Percentiles rank a stretch among this genome's conserved stretches.
phyloP scores from a whole-genome alignment of 805 yeast genomes.

The Pichia paraexigua region DNA sequence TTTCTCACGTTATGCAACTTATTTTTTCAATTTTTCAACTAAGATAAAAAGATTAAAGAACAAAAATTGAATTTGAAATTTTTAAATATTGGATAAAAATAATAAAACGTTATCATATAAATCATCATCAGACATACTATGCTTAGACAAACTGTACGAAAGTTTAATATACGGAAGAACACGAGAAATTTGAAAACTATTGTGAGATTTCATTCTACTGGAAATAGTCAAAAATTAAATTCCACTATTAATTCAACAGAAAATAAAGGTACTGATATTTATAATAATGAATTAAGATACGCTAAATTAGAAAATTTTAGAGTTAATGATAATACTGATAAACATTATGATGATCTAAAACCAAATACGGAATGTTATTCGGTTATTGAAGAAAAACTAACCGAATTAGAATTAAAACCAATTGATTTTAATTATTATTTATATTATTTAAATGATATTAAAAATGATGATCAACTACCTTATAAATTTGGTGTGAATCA shows the following conservation, averaged over 20 bases:
- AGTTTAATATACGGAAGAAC: neutral
- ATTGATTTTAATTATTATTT: conserved; percentile 30
- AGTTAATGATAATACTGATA: neutral
- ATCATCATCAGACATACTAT: neutral
- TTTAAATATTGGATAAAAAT: too few relatives aligned
- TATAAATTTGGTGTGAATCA: conserved; percentile 55
- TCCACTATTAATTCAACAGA: neutral
- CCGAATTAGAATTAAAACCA: conserved; percentile 25
- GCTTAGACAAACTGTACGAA: neutral
- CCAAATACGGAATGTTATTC: neutral
- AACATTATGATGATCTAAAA: neutral
- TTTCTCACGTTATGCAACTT: too few relatives aligned
- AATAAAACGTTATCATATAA: too few relatives aligned
- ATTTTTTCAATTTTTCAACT: neutral
- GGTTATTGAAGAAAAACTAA: conserved; percentile 21
- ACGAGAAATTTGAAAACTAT: neutral
- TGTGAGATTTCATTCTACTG: neutral
- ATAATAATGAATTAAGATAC: neutral
- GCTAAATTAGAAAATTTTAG: neutral
- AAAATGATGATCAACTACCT: conserved; percentile 40
- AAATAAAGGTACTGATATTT: neutral
- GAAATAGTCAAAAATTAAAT: neutral
- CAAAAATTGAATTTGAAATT: too few relatives aligned
- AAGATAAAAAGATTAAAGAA: neutral
- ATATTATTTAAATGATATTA: conserved; percentile 25